These are phyloP conservation scores for Acanthamoeba culbertsoni DNA, from an alignment of 208 protist genomes.

Conservation along the genomic window DNA sequence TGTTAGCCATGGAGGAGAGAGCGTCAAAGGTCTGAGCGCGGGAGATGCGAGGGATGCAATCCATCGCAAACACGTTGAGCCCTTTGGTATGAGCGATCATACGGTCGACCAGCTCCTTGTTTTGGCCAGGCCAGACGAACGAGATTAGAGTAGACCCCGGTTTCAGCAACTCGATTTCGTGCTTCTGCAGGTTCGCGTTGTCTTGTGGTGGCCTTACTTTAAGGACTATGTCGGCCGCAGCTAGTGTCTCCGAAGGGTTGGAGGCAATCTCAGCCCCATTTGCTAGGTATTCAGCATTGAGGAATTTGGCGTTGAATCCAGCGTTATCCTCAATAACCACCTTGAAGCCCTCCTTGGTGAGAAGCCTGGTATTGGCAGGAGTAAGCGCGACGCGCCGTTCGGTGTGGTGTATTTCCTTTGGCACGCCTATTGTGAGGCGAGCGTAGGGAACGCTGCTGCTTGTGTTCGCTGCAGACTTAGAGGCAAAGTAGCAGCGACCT, in stretches of 20 bases:
- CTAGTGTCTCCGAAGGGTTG: conserved; percentile 60
- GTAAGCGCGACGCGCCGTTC: conserved; percentile 82
- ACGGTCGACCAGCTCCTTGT: conserved; percentile 66
- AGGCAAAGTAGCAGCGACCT: neutral
- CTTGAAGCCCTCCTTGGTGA: conserved; percentile 79
- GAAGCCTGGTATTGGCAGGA: conserved; percentile 71
- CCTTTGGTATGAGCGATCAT: conserved; percentile 62
- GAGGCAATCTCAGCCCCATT: conserved; percentile 82
- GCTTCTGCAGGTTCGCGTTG: conserved; percentile 1
- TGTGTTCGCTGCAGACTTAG: neutral
- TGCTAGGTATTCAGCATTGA: conserved; percentile 80
- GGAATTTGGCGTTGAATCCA: conserved; percentile 80
- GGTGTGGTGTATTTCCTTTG: conserved; percentile 65
- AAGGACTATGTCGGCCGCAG: conserved; percentile 80
- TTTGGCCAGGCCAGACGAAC: conserved; percentile 82
- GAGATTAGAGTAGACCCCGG: conserved; percentile 77
- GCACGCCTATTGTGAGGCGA: conserved; percentile 72
- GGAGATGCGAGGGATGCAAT: conserved; percentile 85
- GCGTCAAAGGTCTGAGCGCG: conserved; percentile 86
- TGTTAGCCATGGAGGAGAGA: conserved; percentile 89
- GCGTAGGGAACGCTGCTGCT: neutral
- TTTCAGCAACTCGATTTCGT: conserved; percentile 79
- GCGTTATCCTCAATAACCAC: conserved; percentile 84
- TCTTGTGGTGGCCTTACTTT: conserved; percentile 82
- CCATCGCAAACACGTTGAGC: conserved; percentile 83